Evolutionary conservation across 768 basidiomycete genomes (phyloP), one percentile per base, ranked within the genome.

Genomic region (Clitopilus passeckerianus): DNA sequence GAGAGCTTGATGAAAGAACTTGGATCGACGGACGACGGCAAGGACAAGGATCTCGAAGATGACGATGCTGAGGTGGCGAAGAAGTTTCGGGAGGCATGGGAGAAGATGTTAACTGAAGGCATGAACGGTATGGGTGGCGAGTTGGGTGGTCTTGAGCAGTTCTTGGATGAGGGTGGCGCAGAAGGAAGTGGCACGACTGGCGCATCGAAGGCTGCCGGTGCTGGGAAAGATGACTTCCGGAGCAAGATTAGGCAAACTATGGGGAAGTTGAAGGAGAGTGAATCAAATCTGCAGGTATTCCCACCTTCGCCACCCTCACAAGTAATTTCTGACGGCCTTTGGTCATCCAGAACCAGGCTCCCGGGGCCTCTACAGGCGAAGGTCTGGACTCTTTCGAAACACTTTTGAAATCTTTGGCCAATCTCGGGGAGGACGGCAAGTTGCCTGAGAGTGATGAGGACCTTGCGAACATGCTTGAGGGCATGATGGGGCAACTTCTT

Each of bases 401-500:
- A 2, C 69, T 92, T 14, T 72, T 92, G 20, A 69, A 78, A 16
- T 75, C 80, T 18, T 64, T 89, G 8, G 69, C 74, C 34, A 72
- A 75, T 54, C 66, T 78, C 9, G 71, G 75, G 9, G 65, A 76
- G 27, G 70, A 68, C 23, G 70, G 63, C 1, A 71, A 67, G 1
- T 76, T 66, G 0, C 71, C 70, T 12, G 72, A 77, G 23, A 69
- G 73, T 24, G 83, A 84, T 1, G 77, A 78, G 0, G 82, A 86
- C 23, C 67, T 94, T 12, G 81, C 87, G 44, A 83, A 78, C 0
- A 74, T 93, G 61, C 77, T 96, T 8, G 91, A 95, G 69, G 81
- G 70, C 23, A 89, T 95, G 84, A 91, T 93, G 90, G 74, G 80
- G 20, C 84, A 88, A 70, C 77, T 93, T 23, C 86, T 93, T 86